Base-by-base conservation (phyloP, 148 eudicot genomes). In the Heliamphora exappendiculata region DNA sequence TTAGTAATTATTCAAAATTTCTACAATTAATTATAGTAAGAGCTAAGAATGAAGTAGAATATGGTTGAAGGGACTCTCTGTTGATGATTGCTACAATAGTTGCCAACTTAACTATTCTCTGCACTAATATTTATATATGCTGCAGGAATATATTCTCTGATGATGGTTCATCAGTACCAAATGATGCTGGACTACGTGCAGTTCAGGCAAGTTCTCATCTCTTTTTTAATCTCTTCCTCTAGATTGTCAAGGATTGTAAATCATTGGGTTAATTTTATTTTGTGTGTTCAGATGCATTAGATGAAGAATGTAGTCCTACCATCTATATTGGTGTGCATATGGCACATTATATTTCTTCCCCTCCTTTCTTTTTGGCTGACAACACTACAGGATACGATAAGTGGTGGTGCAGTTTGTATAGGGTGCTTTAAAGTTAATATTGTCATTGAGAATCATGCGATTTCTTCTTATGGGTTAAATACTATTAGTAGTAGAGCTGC, bases 81-180 rank as follows among this genome's bases (percentile, higher is more conserved):
- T 66, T 39, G 79, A 37, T 53, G 16, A 45, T 66, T 54, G 57
- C 63, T 75, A 22, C 54, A 63, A 3, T 69, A 50, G 24, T 45
- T 13, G 22, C 36, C 50, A 5, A 67, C 19, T 55, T 67, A 65
- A 57, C 22, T n/a, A n/a, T n/a, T 57, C 28, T 73, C n/a, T 59
- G 42, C 22, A 20, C 64, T 51, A 55, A 20, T 67, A 39, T 37
- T 75, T 70, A 17, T 58, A 41, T 77, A 33, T 55, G 44, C 42
- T 80, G 73, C 82, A 95, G 97, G 89, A 95, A 95, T 83, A 81
- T 95, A 42, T 93, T 92, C 60, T 81, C 93, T 5, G 94, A 88
- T 75, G 99, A 95, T 78, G 94, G 91, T 72, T 71, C 81, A 59
- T 83, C 90, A 31, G 87, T 82, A 80, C 92, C 89, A 79, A 85